A percentile compares a stretch with the other conserved stretches of the same genome.
Conservation (phyloP, 169 alveolate species). For the Cyclospora cayetanensis region DNA sequence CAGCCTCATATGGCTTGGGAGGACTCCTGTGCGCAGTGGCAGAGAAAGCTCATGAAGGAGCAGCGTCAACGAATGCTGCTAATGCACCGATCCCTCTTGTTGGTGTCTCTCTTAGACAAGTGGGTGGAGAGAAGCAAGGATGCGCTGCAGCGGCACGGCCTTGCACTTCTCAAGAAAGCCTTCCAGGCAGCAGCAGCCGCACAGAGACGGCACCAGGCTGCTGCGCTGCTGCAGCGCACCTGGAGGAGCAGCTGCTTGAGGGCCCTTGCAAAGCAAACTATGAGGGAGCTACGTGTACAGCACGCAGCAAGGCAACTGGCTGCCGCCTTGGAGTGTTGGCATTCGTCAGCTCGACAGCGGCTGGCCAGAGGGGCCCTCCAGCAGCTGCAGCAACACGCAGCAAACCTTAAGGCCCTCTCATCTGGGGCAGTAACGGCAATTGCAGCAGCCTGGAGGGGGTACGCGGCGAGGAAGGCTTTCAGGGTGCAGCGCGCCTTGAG, state of each 20-base stretch:
- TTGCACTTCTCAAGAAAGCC: not conserved
- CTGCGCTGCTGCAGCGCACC: not conserved
- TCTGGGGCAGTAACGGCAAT: not conserved
- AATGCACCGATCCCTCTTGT: not conserved
- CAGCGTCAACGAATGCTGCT: not conserved
- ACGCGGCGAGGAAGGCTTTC: not conserved
- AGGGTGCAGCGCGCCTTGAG: not conserved
- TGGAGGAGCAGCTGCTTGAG: not conserved
- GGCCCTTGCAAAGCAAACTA: not conserved
- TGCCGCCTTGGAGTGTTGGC: not conserved
- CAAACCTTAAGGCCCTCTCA: not conserved
- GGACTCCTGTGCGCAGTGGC: not conserved
- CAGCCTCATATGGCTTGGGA: not conserved
- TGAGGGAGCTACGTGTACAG: not conserved
- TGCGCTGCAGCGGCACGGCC: not conserved
- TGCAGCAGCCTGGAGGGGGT: not conserved
- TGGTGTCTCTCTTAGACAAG: not conserved
- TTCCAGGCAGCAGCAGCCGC: not conserved
- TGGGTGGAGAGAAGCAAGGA: not conserved
- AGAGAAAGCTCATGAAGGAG: not conserved
- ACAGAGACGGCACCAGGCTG: not conserved
- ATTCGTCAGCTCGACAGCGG: not conserved
- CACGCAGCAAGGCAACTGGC: not conserved
- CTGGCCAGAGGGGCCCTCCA: not conserved
- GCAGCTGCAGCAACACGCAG: not conserved